Evolutionary conservation across 345 rosid genomes (phyloP).

Genomic region (Aethionema arabicum): DNA sequence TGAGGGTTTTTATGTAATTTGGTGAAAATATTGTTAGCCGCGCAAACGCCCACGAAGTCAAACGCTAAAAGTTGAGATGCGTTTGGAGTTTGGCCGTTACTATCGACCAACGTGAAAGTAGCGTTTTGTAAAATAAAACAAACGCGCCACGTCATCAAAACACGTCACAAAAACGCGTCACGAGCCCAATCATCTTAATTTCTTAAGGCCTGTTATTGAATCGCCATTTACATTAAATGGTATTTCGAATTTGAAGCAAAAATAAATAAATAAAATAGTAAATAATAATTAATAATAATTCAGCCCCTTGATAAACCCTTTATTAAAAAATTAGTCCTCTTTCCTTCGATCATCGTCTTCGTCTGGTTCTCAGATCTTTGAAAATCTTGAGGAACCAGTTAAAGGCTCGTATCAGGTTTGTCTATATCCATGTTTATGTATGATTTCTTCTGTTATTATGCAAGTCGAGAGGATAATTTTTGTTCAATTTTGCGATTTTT

Average conservation of each 20-base stretch:
- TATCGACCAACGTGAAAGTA: neutral
- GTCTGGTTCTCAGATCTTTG: slow-evolving; percentile 34
- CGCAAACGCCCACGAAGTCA: neutral
- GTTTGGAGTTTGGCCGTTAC: neutral
- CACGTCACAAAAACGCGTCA: slow-evolving; percentile 32
- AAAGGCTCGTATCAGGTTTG: slow-evolving; percentile 29
- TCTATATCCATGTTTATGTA: slow-evolving; percentile 8
- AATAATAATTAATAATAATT: neutral
- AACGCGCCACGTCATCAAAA: slow-evolving; percentile 26
- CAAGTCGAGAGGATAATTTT: neutral
- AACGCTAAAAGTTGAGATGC: neutral
- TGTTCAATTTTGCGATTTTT: slow-evolving; percentile 1
- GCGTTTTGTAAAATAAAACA: neutral
- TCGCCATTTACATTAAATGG: slow-evolving; percentile 26
- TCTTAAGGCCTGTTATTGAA: slow-evolving; percentile 16
- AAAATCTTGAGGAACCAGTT: slow-evolving; percentile 20
- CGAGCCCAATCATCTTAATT: slow-evolving; percentile 21
- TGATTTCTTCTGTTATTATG: neutral
- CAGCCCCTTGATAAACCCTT: slow-evolving; percentile 33
- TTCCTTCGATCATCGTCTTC: slow-evolving; percentile 32
- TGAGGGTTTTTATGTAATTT: no score
- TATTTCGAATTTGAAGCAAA: neutral
- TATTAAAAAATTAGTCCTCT: slow-evolving; percentile 20
- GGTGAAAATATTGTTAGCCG: no score
- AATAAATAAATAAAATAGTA: neutral